phyloP scores from a whole-genome alignment of 139 green algal genomes.

The Diplosphaera chodatii region DNA sequence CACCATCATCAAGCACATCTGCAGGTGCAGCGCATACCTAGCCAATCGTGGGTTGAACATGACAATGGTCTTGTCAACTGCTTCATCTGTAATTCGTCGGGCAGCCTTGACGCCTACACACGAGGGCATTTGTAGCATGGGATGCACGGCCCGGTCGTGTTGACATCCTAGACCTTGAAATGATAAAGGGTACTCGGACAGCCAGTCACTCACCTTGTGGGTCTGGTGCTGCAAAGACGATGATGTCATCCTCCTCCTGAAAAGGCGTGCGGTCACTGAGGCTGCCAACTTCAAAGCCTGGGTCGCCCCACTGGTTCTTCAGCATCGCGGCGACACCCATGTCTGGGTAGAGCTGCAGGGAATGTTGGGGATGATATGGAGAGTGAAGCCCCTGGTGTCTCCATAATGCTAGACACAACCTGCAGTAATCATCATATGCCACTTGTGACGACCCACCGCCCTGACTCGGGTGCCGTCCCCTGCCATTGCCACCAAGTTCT shows the following conservation, averaged over 20 bases:
- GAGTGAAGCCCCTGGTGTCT: too few species aligned
- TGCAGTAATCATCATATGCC: too few species aligned
- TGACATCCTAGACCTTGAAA: too few species aligned
- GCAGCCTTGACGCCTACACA: not conserved
- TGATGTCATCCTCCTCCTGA: constrained; percentile 57
- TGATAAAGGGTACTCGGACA: too few species aligned
- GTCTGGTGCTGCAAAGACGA: constrained; percentile 68
- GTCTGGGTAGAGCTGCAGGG: constrained; percentile 80
- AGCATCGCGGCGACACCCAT: constrained; percentile 89
- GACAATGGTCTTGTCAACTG: constrained; percentile 47
- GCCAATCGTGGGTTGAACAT: constrained; percentile 89
- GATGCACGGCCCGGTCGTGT: too few species aligned
- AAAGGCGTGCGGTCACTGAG: constrained; percentile 63
- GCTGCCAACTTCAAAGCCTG: constrained; percentile 55
- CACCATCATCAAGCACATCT: too few species aligned
- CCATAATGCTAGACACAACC: too few species aligned
- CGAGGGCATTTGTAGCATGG: too few species aligned
- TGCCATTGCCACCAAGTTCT: constrained; percentile 27
- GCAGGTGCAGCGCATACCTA: constrained; percentile 26
- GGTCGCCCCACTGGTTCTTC: constrained; percentile 70
- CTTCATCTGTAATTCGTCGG: not conserved
- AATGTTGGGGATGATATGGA: too few species aligned
- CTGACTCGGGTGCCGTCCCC: constrained; percentile 3
- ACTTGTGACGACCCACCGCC: constrained; percentile 6
- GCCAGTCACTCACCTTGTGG: constrained; percentile 28